Conservation (phyloP, 2,329 filamentous ascomycete species). For the Tympanopsis confertula region DNA sequence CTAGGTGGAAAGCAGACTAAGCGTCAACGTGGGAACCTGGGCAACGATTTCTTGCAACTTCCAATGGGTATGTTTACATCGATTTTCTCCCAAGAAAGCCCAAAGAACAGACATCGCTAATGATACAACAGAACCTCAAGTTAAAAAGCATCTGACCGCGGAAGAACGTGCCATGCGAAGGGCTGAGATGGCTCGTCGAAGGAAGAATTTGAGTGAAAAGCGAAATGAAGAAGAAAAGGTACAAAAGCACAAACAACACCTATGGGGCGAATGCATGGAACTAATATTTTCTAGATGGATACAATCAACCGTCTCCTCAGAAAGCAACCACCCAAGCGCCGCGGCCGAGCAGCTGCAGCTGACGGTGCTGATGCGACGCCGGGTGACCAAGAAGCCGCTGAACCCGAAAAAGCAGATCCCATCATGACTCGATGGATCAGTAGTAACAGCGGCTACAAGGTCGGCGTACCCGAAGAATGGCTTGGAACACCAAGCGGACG, state of each 20-base stretch:
- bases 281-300: conserved; percentile 50
- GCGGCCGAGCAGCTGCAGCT: conserved; percentile 30
- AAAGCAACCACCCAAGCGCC: conserved; percentile 51
- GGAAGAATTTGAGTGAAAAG: conserved; percentile 66
- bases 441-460: conserved; percentile 21
- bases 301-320: conserved; percentile 57
- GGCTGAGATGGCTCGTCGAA: conserved; percentile 61
- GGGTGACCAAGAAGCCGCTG: conserved; percentile 20
- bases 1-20: conserved; percentile 50
- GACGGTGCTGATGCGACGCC: conserved; percentile 25
- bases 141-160: conserved; percentile 61
- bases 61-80: conserved; percentile 34
- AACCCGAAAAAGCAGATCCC: conserved; percentile 24
- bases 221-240: conserved; percentile 71
- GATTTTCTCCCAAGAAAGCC: background rate
- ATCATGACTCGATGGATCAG: conserved; percentile 31
- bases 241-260: conserved; percentile 7
- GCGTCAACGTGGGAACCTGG: conserved; percentile 38
- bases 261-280: too few species aligned
- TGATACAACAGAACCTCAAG: conserved; percentile 43
- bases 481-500: conserved; percentile 21
- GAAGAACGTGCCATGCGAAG: conserved; percentile 65
- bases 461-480: conserved; percentile 33
- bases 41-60: conserved; percentile 29
- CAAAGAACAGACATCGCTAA: conserved; percentile 6